Evolutionary conservation across 805 yeast genomes (phyloP).

Genomic region (Brettanomyces sp.): DNA sequence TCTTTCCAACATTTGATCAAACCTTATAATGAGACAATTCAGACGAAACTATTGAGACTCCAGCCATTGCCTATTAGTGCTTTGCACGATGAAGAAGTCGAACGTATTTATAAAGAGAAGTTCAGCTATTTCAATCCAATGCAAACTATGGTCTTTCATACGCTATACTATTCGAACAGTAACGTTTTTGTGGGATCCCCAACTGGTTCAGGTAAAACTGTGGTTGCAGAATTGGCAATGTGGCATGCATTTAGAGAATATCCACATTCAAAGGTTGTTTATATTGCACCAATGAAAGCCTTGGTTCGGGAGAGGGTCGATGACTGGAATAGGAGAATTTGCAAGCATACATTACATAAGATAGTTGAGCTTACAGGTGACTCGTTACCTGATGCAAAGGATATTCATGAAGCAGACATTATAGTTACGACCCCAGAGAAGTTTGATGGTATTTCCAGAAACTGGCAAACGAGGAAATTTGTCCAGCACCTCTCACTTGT

Average conservation of each 20-base stretch:
- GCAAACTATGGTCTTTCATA: conserved; percentile 96
- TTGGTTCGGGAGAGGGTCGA: conserved; percentile 75
- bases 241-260: conserved; percentile 89
- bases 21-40: conserved; percentile 79
- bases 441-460: conserved; percentile 81
- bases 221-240: conserved; percentile 92
- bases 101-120: conserved; percentile 52
- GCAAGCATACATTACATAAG: conserved; percentile 35
- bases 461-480: conserved; percentile 72
- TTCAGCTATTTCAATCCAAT: conserved; percentile 92
- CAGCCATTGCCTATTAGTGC: conserved; percentile 86
- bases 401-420: conserved; percentile 60
- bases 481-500: conserved; percentile 68
- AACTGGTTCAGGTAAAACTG: conserved; percentile 96
- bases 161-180: conserved; percentile 68
- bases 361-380: conserved; percentile 80
- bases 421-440: conserved; percentile 81
- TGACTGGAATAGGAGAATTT: conserved; percentile 59
- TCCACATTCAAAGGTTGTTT: conserved; percentile 74
- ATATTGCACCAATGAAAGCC: conserved; percentile 87
- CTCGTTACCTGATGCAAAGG: conserved; percentile 61
- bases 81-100: conserved; percentile 56
- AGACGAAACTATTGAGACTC: conserved; percentile 68
- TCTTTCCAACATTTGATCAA: conserved; percentile 85
- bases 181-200: conserved; percentile 95